Base-by-base conservation (phyloP, 2,329 filamentous ascomycete species). In the Aspergillus quadricinctus region DNA sequence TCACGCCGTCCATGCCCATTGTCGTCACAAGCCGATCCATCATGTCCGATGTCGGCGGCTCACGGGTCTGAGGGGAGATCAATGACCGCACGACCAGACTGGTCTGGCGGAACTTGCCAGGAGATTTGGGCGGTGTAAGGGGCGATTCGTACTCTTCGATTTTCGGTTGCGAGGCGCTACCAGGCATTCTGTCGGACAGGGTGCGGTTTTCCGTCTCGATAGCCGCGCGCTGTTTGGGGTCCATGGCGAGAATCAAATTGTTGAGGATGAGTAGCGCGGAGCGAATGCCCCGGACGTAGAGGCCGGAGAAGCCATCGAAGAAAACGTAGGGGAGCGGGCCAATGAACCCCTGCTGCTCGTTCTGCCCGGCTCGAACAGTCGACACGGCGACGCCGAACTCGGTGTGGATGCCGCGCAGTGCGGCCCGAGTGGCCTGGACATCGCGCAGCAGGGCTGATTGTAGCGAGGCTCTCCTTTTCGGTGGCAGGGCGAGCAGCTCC, bases 321-420 rank as follows among this genome's bases (percentile, higher is more conserved):
- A 66, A 64, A 50, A 58, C 52, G 49, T 60, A 50, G 1, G 64
- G 63, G 3, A 64, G 49, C 2, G 66, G 66, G 1, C 65, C 66
- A 35, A 66, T 64, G 52, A 68, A 66, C 8, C 29, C 49, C 14
- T 56, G 31, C 4, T 56, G 43, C 3, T 52, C 49, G 31, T 53
- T 54, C 37, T 61, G 57, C 6, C 63, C 63, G 11, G 64, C 54
- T 1, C 63, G 61, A 3, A 62, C 55, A 53, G 61, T 64, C 3
- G 66, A 65, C 6, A 61, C 56, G 2, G 65, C 57, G 28, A 68
- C 60, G 4, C 64, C 64, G 45, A 67, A 64, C 29, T 67, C 65
- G 9, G 65, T 68, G 28, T 64, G 59, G 27, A 68, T 62, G 3
- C 64, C 65, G 2, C 64, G 64, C 17, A 68, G 56, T 3, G 61